Conservation (phyloP, 1,284 basidiomycete species). For the Leccinum angustisporum region DNA sequence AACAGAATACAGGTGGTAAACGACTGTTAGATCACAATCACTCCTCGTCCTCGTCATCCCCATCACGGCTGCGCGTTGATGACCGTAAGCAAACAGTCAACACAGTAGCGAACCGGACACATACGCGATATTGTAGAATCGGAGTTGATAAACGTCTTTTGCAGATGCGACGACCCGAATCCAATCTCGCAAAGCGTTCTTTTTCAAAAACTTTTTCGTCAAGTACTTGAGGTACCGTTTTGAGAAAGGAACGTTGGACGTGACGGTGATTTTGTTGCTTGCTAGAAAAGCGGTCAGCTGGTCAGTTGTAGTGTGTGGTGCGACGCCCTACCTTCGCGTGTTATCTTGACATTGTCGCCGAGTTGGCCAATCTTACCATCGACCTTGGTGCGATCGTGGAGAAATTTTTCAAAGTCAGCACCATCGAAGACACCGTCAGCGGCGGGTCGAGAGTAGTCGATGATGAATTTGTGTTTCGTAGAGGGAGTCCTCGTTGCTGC, state of each 20-base stretch:
- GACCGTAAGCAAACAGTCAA: slow-evolving; percentile 14
- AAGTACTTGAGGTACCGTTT: slow-evolving; percentile 94
- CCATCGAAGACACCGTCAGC: slow-evolving; percentile 90
- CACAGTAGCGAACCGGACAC: slow-evolving; percentile 36
- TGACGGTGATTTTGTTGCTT: slow-evolving; percentile 78
- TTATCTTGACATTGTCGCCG: slow-evolving; percentile 81
- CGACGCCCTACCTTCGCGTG: slow-evolving; percentile 64
- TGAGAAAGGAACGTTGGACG: slow-evolving; percentile 83
- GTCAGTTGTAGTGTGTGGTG: background rate
- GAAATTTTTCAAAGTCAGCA: slow-evolving; percentile 89
- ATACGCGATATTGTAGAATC: slow-evolving; percentile 94
- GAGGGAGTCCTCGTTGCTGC: slow-evolving; percentile 65
- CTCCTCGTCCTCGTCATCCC: slow-evolving; percentile 56
- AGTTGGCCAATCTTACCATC: slow-evolving; percentile 81
- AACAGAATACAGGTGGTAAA: slow-evolving; percentile 5
- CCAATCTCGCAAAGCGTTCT: slow-evolving; percentile 84
- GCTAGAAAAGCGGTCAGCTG: slow-evolving; percentile 36
- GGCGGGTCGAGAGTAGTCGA: slow-evolving; percentile 94
- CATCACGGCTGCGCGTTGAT: slow-evolving; percentile 36
- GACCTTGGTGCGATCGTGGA: slow-evolving; percentile 93
- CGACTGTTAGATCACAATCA: slow-evolving; percentile 33
- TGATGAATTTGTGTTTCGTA: slow-evolving; percentile 87
- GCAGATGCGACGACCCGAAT: slow-evolving; percentile 87
- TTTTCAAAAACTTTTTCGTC: slow-evolving; percentile 96
- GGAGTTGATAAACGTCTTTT: slow-evolving; percentile 88